phyloP scores from a whole-genome alignment of 352 stramenopile species.

The Blastocystis sp. region DNA sequence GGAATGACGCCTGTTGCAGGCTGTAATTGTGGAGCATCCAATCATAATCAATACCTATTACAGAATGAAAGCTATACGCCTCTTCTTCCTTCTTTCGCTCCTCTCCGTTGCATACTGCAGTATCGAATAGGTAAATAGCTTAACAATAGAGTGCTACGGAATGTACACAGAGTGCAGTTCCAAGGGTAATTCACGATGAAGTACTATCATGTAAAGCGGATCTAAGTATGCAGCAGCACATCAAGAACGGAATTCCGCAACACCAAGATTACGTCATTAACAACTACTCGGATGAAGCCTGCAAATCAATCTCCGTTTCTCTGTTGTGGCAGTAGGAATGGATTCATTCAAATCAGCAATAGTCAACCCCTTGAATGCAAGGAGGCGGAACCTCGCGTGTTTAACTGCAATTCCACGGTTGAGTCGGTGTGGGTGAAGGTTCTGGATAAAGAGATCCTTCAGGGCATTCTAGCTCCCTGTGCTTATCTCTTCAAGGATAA shows the following conservation, averaged over 20 bases:
- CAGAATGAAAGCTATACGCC: no score
- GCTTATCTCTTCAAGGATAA: not conserved
- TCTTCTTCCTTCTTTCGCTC: no score
- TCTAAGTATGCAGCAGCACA: not conserved
- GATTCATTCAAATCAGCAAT: not conserved
- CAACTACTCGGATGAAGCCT: not conserved
- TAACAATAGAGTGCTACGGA: not conserved
- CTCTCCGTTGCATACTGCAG: no score
- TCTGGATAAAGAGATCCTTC: not conserved
- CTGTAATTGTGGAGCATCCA: no score
- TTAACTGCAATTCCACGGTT: not conserved
- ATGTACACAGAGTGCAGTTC: not conserved
- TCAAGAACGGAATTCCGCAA: not conserved
- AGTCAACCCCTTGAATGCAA: not conserved
- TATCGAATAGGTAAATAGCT: no score
- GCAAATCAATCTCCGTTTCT: not conserved
- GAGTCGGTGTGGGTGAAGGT: not conserved
- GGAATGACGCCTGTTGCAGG: no score
- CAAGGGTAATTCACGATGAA: not conserved
- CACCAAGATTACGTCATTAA: not conserved
- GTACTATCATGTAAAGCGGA: not conserved
- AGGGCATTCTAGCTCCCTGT: not conserved
- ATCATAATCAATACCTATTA: no score
- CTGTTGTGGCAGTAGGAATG: not conserved
- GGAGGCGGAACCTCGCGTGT: not conserved